A percentile compares a stretch with the other conserved stretches of the same genome.
Conservation (phyloP, 305 asterid species). For the Fraxinus greggii region DNA sequence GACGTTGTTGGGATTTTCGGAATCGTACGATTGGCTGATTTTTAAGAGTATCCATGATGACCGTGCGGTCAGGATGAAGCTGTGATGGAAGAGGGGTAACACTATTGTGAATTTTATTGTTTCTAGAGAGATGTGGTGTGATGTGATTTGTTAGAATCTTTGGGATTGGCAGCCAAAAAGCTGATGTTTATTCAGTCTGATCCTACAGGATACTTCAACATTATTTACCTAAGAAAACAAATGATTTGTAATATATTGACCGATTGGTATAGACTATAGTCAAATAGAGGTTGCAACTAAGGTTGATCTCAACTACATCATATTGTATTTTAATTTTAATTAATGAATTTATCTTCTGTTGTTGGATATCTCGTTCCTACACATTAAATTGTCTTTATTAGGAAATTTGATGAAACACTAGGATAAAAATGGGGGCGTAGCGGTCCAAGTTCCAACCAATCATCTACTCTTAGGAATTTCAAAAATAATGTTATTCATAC, state of each 20-base stretch:
- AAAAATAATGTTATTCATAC: no score
- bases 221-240: neutral
- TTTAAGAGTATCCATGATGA: neutral
- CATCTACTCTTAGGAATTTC: no score
- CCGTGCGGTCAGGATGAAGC: neutral
- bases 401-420: no score
- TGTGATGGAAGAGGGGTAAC: neutral
- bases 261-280: neutral
- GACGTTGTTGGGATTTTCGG: neutral
- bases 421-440: no score
- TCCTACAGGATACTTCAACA: neutral
- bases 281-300: neutral
- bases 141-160: neutral
- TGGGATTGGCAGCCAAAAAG: neutral
- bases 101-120: neutral
- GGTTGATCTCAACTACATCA: neutral
- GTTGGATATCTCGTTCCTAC: no score
- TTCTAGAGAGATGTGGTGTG: neutral
- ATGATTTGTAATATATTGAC: neutral
- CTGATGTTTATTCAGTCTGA: neutral
- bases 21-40: neutral
- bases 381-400: neutral
- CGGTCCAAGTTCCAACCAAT: no score
- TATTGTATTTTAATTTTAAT: neutral
- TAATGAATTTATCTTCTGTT: neutral